Percentiles rank a stretch among this genome's conserved stretches.
phyloP scores from a whole-genome alignment of 805 yeast species.

The Komagataella populi region DNA sequence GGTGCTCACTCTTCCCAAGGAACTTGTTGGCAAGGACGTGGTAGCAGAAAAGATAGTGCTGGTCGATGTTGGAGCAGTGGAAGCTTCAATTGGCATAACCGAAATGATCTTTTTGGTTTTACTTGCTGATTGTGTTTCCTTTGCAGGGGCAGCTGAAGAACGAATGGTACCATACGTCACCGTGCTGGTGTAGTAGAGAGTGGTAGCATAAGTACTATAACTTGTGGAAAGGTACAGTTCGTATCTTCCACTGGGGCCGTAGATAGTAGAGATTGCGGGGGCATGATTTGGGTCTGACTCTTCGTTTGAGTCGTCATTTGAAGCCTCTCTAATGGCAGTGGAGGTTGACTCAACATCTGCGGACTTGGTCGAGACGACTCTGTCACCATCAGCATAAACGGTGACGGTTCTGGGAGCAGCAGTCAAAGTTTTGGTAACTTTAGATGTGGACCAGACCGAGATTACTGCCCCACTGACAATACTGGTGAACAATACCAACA shows the following conservation, averaged over 20 bases:
- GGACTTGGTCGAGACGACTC: background rate
- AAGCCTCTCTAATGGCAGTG: background rate
- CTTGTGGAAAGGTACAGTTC: background rate
- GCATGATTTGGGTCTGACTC: background rate
- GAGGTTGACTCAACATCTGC: background rate
- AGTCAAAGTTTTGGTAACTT: background rate
- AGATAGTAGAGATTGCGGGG: background rate
- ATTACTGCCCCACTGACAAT: background rate
- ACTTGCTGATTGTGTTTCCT: background rate
- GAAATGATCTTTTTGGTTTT: background rate
- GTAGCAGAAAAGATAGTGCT: slow-evolving; percentile 5
- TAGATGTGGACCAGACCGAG: background rate
- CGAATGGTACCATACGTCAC: background rate
- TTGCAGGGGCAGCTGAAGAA: background rate
- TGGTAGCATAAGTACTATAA: background rate
- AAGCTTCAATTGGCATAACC: background rate
- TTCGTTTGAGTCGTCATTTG: background rate
- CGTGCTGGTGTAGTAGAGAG: background rate
- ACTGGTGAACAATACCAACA: background rate
- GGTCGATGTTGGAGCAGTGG: slow-evolving; percentile 4
- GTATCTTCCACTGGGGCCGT: background rate
- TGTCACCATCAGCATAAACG: background rate
- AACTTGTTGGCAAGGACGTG: background rate
- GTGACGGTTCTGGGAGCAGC: background rate
- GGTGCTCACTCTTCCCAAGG: background rate